Evolutionary conservation across 495 filamentous ascomycete genomes (phyloP).

Genomic region (Bacidia rubella): DNA sequence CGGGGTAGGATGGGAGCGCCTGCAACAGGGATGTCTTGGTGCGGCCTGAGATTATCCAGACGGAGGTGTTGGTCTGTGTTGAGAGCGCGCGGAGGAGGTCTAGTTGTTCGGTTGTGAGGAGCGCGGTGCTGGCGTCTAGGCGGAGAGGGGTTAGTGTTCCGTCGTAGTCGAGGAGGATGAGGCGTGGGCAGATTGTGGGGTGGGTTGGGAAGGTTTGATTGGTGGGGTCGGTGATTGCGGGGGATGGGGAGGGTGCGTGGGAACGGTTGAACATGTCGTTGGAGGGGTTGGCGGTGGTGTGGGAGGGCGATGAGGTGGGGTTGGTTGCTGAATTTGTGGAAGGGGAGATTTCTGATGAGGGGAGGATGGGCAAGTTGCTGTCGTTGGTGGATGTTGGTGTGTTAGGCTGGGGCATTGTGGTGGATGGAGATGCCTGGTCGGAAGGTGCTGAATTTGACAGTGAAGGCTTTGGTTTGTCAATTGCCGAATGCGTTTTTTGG

Average conservation of each 20-base stretch:
- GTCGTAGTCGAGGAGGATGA: conserved; percentile 98
- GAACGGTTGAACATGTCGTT: no score
- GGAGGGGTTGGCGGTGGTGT: no score
- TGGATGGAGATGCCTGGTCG: no score
- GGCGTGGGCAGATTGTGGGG: conserved; percentile 46
- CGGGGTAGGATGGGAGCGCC: conserved; percentile 62
- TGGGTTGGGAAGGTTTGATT: not conserved
- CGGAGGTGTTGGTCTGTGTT: conserved; percentile 62
- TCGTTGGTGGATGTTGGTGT: no score
- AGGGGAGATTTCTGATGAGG: no score
- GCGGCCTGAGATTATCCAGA: conserved; percentile 97
- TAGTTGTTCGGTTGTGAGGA: conserved; percentile 71
- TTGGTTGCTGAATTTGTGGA: no score
- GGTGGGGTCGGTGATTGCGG: not conserved
- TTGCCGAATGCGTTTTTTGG: no score
- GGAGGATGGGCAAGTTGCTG: no score
- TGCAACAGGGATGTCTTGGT: conserved; percentile 81
- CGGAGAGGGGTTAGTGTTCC: conserved; percentile 96
- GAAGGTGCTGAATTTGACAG: no score
- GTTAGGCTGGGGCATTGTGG: no score
- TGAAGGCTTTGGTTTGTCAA: no score
- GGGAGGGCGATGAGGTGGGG: no score
- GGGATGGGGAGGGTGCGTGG: not conserved
- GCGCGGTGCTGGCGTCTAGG: conserved; percentile 69
- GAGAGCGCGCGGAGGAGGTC: conserved; percentile 66